Evolutionary conservation across 257 asterid genomes (phyloP).

Genomic region (Buddleja alternifolia): DNA sequence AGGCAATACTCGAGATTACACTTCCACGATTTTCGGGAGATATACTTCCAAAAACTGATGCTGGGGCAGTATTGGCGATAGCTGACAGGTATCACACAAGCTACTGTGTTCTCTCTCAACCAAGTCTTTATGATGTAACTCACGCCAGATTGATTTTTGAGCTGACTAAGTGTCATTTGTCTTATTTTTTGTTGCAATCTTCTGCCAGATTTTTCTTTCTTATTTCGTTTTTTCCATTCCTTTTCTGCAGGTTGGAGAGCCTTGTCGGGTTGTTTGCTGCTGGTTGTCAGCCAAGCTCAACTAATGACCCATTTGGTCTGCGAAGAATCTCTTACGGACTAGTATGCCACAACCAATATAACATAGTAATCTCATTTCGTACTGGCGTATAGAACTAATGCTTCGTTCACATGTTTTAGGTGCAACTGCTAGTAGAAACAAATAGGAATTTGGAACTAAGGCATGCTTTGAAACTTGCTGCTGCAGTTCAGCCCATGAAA

Average conservation of each 20-base stretch:
- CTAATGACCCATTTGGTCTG: slow-evolving; percentile 90
- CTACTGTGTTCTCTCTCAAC: slow-evolving; percentile 11
- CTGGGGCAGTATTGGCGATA: slow-evolving; percentile 81
- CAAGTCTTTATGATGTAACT: slow-evolving; percentile 2
- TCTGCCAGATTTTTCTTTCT: slow-evolving; percentile 19
- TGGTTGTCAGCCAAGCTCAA: slow-evolving; percentile 95
- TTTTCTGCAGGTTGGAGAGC: slow-evolving; percentile 85
- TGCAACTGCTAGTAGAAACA: slow-evolving; percentile 83
- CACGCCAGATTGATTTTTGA: not conserved
- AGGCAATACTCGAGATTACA: slow-evolving; percentile 83
- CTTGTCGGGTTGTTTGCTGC: slow-evolving; percentile 95
- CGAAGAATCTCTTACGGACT: slow-evolving; percentile 94
- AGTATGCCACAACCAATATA: slow-evolving; percentile 49
- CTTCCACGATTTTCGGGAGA: slow-evolving; percentile 97
- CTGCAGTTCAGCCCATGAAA: slow-evolving; percentile 80
- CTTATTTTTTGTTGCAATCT: slow-evolving; percentile 24
- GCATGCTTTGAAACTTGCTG: slow-evolving; percentile 82
- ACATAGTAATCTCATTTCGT: slow-evolving; percentile 21
- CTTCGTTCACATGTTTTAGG: slow-evolving; percentile 51
- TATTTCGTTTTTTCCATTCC: slow-evolving; percentile 1
- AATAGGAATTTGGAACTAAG: slow-evolving; percentile 73
- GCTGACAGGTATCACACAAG: slow-evolving; percentile 68
- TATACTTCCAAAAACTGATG: slow-evolving; percentile 80
- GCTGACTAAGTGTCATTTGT: not conserved
- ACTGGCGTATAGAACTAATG: slow-evolving; percentile 24